These are phyloP conservation scores for Phytophthora pseudosyringae DNA, from an alignment of 352 stramenopile species.

Conservation along the genomic window DNA sequence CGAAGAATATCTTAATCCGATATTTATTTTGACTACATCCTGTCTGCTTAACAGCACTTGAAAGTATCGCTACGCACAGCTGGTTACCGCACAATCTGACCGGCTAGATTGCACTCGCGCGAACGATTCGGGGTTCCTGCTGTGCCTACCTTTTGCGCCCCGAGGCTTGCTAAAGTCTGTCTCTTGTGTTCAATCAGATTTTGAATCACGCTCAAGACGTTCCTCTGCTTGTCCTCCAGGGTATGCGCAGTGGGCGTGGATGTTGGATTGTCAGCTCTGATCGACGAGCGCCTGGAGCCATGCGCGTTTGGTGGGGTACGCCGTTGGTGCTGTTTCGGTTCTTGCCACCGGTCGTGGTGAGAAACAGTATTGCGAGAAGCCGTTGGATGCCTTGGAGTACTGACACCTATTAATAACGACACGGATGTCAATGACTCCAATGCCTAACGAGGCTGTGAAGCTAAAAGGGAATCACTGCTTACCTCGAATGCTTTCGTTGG, in stretches of 20 bases:
- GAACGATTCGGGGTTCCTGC: slow-evolving; percentile 17
- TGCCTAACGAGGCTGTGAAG: neutral
- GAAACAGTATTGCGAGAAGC: slow-evolving; percentile 16
- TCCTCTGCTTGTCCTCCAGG: slow-evolving; percentile 67
- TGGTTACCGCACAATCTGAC: slow-evolving; percentile 32
- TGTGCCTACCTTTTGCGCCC: slow-evolving; percentile 26
- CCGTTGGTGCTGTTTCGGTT: slow-evolving; percentile 27
- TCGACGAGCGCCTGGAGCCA: slow-evolving; percentile 7
- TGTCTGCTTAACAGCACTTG: neutral
- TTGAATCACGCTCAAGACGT: slow-evolving; percentile 76
- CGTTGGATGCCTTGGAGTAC: slow-evolving; percentile 4
- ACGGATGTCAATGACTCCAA: neutral
- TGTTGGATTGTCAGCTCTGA: slow-evolving; percentile 6
- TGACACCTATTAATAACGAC: slow-evolving; percentile 1
- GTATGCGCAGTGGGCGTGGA: neutral
- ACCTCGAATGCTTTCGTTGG: slow-evolving; percentile 28
- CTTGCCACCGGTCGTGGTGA: slow-evolving; percentile 17
- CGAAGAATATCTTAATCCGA: slow-evolving; percentile 22
- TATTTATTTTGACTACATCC: slow-evolving; percentile 39
- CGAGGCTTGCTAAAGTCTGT: slow-evolving; percentile 64
- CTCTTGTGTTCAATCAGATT: slow-evolving; percentile 85
- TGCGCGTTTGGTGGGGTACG: slow-evolving; percentile 4
- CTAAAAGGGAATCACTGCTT: neutral
- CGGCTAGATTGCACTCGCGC: slow-evolving; percentile 25
- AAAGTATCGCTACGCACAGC: neutral